Percentiles rank a stretch among this genome's conserved stretches.
Evolutionary conservation across 2,329 filamentous ascomycete genomes (phyloP).

Genomic region (Gnomoniopsis sp.): DNA sequence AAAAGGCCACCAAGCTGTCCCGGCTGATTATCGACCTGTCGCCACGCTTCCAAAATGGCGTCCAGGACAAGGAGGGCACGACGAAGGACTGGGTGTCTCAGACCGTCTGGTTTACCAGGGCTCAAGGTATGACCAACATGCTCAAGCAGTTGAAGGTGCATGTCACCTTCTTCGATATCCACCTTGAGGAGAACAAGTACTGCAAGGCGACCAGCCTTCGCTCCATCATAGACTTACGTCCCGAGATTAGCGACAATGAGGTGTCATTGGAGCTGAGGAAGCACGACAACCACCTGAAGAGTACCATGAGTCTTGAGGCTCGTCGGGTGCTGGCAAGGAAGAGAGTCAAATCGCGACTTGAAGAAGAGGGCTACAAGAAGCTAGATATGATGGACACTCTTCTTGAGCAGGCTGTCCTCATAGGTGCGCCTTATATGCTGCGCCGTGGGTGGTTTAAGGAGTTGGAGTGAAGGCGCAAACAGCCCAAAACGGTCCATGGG

Average conservation of each 20-base stretch:
- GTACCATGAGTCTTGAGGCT: conserved; percentile 18
- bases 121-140: conserved; percentile 6
- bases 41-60: conserved; percentile 23
- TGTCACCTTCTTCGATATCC: conserved; percentile 22
- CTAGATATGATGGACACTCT: conserved; percentile 20
- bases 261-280: conserved; percentile 2
- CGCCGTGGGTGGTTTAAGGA: conserved; percentile 16
- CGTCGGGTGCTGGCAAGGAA: conserved; percentile 17
- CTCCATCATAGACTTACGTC: conserved; percentile 14
- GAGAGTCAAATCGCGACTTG: conserved; percentile 12
- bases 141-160: conserved; percentile 19
- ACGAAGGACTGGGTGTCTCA: conserved; percentile 7
- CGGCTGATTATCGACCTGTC: conserved; percentile 40
- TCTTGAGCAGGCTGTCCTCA: conserved; percentile 21
- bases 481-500: background rate
- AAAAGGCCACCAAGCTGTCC: conserved; percentile 28
- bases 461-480: conserved; percentile 1
- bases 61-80: background rate
- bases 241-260: background rate
- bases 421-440: conserved; percentile 22
- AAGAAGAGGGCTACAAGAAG: background rate
- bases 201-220: conserved; percentile 30
- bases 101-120: background rate
- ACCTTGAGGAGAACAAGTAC: conserved; percentile 15
- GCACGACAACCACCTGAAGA: conserved; percentile 1